phyloP scores from a whole-genome alignment of 345 rosid genomes.

The Gossypioides kirkii region DNA sequence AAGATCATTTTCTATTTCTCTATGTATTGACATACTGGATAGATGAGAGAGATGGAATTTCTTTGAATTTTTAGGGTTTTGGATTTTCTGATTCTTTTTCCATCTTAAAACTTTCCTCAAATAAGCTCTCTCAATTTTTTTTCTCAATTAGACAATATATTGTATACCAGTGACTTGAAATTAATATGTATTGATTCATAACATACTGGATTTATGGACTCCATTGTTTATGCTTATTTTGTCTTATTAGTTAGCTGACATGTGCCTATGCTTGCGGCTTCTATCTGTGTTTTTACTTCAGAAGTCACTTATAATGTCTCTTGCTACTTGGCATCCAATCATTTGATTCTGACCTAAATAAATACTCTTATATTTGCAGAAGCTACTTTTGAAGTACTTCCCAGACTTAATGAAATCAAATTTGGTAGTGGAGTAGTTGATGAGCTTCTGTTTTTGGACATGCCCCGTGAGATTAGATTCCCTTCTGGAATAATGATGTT shows the following conservation, averaged over 20 bases:
- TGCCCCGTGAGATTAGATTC: slow-evolving; percentile 77
- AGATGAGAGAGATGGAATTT: neutral
- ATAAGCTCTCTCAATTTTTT: neutral
- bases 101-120: neutral
- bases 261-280: neutral
- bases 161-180: neutral
- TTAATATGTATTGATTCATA: neutral
- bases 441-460: slow-evolving; percentile 83
- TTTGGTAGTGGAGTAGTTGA: slow-evolving; percentile 94
- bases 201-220: neutral
- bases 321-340: neutral
- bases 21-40: neutral
- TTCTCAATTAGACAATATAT: neutral
- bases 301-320: neutral
- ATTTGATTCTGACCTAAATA: neutral
- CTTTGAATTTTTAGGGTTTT: neutral
- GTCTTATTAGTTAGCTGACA: neutral
- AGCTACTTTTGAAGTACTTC: slow-evolving; percentile 93
- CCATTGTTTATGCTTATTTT: neutral
- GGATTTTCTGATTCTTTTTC: neutral
- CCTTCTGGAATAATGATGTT: slow-evolving; percentile 76
- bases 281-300: neutral
- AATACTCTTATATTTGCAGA: slow-evolving; percentile 42
- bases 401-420: slow-evolving; percentile 93
- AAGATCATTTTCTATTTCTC: neutral